Conservation (phyloP, 1,284 basidiomycete species). For the Tranzscheliella williamsii region DNA sequence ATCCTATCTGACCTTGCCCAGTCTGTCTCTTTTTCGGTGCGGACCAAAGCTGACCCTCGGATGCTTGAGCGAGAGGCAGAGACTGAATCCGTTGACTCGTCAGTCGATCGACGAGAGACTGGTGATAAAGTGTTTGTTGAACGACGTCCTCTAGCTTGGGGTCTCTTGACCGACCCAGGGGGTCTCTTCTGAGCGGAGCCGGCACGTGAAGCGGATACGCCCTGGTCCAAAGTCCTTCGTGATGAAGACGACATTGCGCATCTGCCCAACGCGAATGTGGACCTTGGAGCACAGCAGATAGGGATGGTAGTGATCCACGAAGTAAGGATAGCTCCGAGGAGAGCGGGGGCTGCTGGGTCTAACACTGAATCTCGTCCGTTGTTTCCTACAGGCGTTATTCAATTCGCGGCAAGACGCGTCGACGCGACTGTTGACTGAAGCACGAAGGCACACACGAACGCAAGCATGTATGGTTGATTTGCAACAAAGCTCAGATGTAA, state of each 20-base stretch:
- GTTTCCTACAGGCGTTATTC: no score
- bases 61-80: background rate
- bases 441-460: no score
- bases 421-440: no score
- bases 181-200: constrained; percentile 30
- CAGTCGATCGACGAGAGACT: background rate
- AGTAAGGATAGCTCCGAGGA: background rate
- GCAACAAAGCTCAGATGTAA: no score
- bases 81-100: background rate
- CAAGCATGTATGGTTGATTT: no score
- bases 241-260: constrained; percentile 13
- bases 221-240: constrained; percentile 15
- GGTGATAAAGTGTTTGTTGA: no score
- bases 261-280: no score
- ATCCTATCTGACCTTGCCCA: constrained; percentile 18
- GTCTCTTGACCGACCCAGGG: no score
- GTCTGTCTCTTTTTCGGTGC: constrained; percentile 6
- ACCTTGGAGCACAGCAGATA: background rate
- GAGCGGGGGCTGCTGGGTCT: constrained; percentile 1
- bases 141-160: no score
- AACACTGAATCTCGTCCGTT: background rate
- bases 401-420: no score
- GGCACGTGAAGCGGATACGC: constrained; percentile 30
- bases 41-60: background rate
- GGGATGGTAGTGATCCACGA: background rate